These are phyloP conservation scores for Decorospora gaudefroyi DNA, from an alignment of 2,329 filamentous ascomycete species.

Conservation along the genomic window DNA sequence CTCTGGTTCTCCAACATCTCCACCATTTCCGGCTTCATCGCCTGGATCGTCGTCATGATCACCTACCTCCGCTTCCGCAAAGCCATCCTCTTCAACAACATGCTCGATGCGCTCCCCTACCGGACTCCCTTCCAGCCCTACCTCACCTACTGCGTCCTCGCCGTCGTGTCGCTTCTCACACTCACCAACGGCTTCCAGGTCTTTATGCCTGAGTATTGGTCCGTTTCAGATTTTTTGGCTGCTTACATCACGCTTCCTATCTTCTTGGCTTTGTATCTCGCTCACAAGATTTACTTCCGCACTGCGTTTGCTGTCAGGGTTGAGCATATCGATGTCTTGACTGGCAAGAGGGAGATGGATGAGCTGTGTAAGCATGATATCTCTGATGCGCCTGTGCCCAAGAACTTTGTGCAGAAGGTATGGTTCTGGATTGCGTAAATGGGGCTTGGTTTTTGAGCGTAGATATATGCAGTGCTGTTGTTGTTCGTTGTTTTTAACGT, in stretches of 20 bases:
- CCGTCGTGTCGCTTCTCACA: constrained; percentile 51
- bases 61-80: constrained; percentile 64
- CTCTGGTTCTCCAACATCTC: constrained; percentile 73
- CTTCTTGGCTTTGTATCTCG: constrained; percentile 42
- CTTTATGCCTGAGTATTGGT: constrained; percentile 57
- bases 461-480: no score
- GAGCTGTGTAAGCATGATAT: constrained; percentile 42
- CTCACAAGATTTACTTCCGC: constrained; percentile 41
- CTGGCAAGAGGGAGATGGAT: constrained; percentile 45
- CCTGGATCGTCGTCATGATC: constrained; percentile 61
- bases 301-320: constrained; percentile 37
- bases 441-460: no score
- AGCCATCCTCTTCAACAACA: constrained; percentile 54
- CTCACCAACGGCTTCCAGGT: constrained; percentile 54
- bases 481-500: no score
- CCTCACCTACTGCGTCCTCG: constrained; percentile 63
- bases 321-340: constrained; percentile 41
- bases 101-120: constrained; percentile 61
- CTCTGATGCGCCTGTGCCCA: constrained; percentile 38
- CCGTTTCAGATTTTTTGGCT: constrained; percentile 56
- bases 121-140: constrained; percentile 54
- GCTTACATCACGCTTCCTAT: constrained; percentile 54
- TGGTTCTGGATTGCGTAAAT: constrained; percentile 49
- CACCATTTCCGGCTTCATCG: constrained; percentile 61
- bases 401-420: constrained; percentile 40